These are phyloP conservation scores for Backusella tuberculispora DNA, from an alignment of 192 early-diverging fungal species.

Conservation along the genomic window DNA sequence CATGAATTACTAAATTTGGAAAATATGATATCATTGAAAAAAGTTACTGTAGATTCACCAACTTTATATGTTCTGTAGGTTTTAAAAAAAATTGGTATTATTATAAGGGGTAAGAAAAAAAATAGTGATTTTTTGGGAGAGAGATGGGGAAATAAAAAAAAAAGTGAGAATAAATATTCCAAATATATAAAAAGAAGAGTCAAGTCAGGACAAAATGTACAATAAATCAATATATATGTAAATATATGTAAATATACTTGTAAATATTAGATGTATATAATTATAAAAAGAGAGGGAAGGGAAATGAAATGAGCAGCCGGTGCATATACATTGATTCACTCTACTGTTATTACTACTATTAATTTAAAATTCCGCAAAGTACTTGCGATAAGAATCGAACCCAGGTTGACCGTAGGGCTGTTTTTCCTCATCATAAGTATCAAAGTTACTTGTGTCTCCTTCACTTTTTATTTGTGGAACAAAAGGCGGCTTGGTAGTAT, in stretches of 20 bases:
- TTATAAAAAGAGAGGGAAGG: neutral
- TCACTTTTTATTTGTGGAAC: conserved; percentile 11
- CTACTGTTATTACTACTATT: neutral
- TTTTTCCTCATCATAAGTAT: conserved; percentile 17
- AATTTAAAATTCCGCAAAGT: conserved; percentile 23
- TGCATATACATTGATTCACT: no score
- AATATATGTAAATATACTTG: neutral
- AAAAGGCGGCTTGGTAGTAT: conserved; percentile 11
- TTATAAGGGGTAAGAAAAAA: no score
- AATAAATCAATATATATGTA: neutral
- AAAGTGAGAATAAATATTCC: neutral
- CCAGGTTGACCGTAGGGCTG: conserved; percentile 3
- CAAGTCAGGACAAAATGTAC: neutral
- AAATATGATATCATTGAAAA: conserved; percentile 6
- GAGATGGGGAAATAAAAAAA: no score
- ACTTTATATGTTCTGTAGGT: neutral
- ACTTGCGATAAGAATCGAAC: conserved; percentile 9
- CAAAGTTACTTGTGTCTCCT: conserved; percentile 27
- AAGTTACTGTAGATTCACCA: no score
- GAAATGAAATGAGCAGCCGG: no score
- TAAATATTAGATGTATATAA: neutral
- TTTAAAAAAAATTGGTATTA: no score
- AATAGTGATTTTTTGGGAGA: no score
- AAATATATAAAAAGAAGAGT: neutral
- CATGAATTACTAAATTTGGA: neutral